Evolutionary conservation across 73 alveolate genomes (phyloP).

Genomic region (Uronychia setigera): DNA sequence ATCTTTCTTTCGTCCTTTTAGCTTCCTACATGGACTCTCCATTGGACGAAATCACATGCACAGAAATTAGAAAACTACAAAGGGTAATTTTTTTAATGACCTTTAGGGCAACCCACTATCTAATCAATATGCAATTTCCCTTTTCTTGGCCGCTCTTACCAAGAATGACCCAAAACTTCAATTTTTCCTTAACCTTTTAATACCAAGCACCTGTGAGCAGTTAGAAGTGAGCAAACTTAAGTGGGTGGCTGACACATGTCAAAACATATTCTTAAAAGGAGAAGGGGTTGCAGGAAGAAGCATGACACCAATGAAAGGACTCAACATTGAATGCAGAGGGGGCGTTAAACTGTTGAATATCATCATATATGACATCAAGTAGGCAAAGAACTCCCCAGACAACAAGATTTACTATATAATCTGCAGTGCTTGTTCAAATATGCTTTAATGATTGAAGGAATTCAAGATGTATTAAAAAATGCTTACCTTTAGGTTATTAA

Average conservation of each 20-base stretch:
- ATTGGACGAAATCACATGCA: background rate
- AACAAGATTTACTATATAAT: background rate
- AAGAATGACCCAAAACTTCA: background rate
- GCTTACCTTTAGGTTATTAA: background rate
- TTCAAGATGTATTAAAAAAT: background rate
- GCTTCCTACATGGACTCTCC: background rate
- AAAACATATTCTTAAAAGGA: background rate
- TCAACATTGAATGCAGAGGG: background rate
- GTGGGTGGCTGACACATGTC: background rate
- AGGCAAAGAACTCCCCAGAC: background rate
- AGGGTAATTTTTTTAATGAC: background rate
- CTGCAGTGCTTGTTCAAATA: background rate
- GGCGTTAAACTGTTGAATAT: background rate
- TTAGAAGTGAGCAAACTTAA: background rate
- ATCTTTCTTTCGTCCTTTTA: background rate
- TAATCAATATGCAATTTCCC: background rate
- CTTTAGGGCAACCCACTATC: background rate
- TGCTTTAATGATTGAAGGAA: background rate
- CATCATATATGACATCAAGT: background rate
- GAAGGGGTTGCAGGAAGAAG: background rate
- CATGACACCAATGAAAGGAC: background rate
- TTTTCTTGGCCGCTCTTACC: background rate
- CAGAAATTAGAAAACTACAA: background rate
- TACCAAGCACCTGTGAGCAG: background rate
- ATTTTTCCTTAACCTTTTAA: background rate